phyloP scores from a whole-genome alignment of 306 rosid genomes.

The Pterocarpus santalinus region DNA sequence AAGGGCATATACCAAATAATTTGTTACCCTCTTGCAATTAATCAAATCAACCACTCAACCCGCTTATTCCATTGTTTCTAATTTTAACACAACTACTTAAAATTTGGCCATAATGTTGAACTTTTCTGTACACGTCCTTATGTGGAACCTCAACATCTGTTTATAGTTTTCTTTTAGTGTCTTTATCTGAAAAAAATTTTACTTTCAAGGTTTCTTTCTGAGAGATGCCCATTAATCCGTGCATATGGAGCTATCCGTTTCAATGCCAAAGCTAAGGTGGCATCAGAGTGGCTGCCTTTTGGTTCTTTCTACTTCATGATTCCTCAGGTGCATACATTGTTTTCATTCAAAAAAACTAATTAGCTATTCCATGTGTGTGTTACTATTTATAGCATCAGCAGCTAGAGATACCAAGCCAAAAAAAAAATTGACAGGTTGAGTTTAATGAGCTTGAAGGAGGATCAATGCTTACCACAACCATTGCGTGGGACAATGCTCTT shows the following conservation, averaged over 20 bases:
- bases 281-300: constrained; percentile 86
- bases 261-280: constrained; percentile 68
- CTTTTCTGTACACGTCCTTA: background rate
- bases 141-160: constrained; percentile 7
- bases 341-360: constrained; percentile 45
- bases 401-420: constrained; percentile 66
- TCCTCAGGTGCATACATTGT: constrained; percentile 81
- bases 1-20: background rate
- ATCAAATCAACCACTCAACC: background rate
- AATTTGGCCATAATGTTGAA: background rate
- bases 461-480: constrained; percentile 82
- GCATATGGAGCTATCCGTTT: constrained; percentile 95
- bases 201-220: constrained; percentile 79
- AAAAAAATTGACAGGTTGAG: constrained; percentile 82
- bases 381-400: constrained; percentile 66
- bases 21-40: background rate
- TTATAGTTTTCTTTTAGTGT: background rate
- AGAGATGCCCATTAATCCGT: constrained; percentile 81
- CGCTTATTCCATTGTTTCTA: background rate
- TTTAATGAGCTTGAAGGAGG: constrained; percentile 86
- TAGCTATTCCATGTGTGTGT: constrained; percentile 42
- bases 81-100: background rate
- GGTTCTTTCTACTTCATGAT: constrained; percentile 92
- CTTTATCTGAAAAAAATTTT: background rate
- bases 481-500: constrained; percentile 91